Evolutionary conservation across 116 monocot genomes (phyloP).

Genomic region (Posidonia oceanica): DNA sequence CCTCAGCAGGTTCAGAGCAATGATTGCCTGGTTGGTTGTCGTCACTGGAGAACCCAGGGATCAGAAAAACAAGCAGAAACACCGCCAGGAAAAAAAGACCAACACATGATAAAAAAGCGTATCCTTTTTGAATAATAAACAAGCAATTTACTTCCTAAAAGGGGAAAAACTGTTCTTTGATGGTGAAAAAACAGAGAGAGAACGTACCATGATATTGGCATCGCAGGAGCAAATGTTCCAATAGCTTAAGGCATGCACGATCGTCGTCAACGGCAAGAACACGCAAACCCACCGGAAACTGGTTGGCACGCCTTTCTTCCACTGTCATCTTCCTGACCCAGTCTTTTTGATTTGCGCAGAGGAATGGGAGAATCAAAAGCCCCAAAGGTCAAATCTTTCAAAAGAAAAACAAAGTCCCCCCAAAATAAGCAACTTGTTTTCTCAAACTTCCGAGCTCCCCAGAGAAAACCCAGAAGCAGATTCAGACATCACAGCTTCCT

Average conservation of each 20-base stretch:
- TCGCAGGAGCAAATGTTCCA: slow-evolving; percentile 57
- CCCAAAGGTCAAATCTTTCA: not conserved
- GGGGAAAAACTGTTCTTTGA: not conserved
- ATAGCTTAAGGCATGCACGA: slow-evolving; percentile 62
- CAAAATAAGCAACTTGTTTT: not conserved
- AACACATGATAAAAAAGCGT: not conserved
- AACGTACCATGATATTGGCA: slow-evolving; percentile 88
- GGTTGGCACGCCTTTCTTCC: slow-evolving; percentile 21
- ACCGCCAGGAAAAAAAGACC: not conserved
- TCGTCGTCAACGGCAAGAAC: slow-evolving; percentile 98
- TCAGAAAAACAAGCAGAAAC: not conserved
- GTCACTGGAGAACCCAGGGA: slow-evolving; percentile 45
- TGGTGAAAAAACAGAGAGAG: not conserved
- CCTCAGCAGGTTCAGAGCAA: slow-evolving; percentile 70
- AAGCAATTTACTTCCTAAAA: not conserved
- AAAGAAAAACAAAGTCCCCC: not conserved
- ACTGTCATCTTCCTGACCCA: slow-evolving; percentile 25
- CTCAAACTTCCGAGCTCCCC: not conserved
- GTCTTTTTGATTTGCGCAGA: not conserved
- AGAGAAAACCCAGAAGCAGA: slow-evolving; percentile 3
- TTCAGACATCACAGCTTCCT: not conserved
- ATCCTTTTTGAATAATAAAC: not conserved
- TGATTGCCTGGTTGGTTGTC: slow-evolving; percentile 68
- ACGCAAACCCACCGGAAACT: slow-evolving; percentile 84
- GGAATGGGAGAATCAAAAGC: not conserved